Conservation (phyloP, 1,139 yeast species). For the Hansenula lynferdii region DNA sequence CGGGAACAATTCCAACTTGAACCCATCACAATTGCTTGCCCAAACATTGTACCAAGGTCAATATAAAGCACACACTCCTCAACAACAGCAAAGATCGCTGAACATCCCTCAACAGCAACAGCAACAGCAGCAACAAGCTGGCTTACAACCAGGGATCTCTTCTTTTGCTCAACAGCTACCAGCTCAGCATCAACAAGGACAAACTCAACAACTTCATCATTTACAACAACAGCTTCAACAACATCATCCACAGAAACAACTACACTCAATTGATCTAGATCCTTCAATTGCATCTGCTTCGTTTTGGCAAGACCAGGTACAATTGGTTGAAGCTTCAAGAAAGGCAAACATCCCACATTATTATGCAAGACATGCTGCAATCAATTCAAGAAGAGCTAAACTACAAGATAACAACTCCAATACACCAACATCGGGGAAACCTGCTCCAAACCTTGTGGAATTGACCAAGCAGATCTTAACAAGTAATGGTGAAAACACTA, state of each 20-base stretch:
- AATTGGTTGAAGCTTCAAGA: conserved; percentile 74
- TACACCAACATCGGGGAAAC: conserved; percentile 17
- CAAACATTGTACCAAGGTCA: conserved; percentile 35
- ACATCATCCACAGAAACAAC: conserved; percentile 23
- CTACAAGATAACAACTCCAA: conserved; percentile 10
- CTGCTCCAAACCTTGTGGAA: conserved; percentile 45
- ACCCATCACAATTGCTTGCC: conserved; percentile 30
- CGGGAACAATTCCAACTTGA: conserved; percentile 11
- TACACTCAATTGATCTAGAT: conserved; percentile 43
- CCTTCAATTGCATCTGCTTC: conserved; percentile 40
- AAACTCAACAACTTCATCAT: conserved; percentile 7
- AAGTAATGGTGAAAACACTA: conserved; percentile 23
- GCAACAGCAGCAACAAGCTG: conserved; percentile 18
- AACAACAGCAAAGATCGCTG: conserved; percentile 30
- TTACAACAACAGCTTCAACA: conserved; percentile 27
- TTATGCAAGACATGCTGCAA: conserved; percentile 91
- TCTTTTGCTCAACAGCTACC: background rate
- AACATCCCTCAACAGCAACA: conserved; percentile 24
- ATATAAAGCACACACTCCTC: conserved; percentile 27
- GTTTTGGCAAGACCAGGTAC: conserved; percentile 87
- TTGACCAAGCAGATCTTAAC: conserved; percentile 48
- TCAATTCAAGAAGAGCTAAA: conserved; percentile 59
- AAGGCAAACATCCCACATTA: conserved; percentile 73
- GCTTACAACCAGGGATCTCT: too few species aligned
- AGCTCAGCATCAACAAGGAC: conserved; percentile 6